Evolutionary conservation across 306 rosid species (phyloP).

Genomic region (Hylodesmum podocarpum): DNA sequence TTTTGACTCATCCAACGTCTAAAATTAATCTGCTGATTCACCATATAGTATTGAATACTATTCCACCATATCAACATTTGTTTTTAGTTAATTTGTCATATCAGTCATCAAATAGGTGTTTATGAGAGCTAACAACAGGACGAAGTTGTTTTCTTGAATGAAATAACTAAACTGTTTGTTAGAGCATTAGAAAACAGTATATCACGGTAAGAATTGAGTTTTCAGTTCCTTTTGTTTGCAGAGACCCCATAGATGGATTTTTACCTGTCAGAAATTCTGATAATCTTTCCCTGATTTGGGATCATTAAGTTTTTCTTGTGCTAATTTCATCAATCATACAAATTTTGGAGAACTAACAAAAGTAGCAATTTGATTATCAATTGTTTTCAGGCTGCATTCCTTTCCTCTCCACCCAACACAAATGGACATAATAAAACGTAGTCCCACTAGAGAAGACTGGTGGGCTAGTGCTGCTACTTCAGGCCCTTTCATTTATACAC

Average conservation of each 20-base stretch:
- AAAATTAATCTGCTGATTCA: constrained; percentile 9
- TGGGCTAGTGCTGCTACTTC: constrained; percentile 95
- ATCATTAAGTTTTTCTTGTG: constrained; percentile 15
- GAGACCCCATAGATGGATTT: background rate
- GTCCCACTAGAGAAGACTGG: constrained; percentile 91
- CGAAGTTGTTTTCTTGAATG: background rate
- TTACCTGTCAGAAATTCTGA: constrained; percentile 8
- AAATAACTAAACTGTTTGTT: background rate
- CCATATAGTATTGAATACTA: background rate
- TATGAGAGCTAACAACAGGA: background rate
- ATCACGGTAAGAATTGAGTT: constrained; percentile 5
- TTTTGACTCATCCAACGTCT: background rate
- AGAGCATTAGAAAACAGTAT: background rate
- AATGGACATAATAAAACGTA: constrained; percentile 91
- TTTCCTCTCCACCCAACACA: constrained; percentile 86
- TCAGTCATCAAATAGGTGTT: background rate
- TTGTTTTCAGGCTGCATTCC: constrained; percentile 73
- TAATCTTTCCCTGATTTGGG: constrained; percentile 5
- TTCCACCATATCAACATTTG: background rate
- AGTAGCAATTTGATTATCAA: constrained; percentile 11
- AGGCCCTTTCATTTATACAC: constrained; percentile 97
- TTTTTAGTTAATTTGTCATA: background rate
- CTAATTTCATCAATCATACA: background rate
- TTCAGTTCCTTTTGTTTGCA: constrained; percentile 8
- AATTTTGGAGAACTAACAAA: constrained; percentile 23